Evolutionary conservation across 2,329 filamentous ascomycete genomes (phyloP).

Genomic region (Epichloe baconii): DNA sequence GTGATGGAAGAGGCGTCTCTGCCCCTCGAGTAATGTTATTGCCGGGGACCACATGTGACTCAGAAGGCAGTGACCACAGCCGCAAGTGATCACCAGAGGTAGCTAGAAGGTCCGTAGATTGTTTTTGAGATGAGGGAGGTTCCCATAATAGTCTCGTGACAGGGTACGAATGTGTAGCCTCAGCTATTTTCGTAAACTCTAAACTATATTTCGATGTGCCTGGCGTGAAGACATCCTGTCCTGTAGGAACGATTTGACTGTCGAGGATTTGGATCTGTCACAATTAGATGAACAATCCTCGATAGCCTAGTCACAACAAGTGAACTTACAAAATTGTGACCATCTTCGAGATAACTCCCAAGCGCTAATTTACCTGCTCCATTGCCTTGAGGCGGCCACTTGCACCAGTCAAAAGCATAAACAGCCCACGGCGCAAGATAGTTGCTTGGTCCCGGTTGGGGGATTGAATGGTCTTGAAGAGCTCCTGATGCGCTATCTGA

Average conservation of each 20-base stretch:
- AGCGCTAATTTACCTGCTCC: conserved; percentile 87
- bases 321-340: conserved; percentile 79
- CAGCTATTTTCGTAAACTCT: conserved; percentile 86
- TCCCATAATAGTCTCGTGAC: conserved; percentile 95
- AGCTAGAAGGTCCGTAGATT: conserved; percentile 85
- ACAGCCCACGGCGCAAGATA: conserved; percentile 90
- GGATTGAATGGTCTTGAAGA: conserved; percentile 50
- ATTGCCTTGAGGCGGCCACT: conserved; percentile 74
- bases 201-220: conserved; percentile 62
- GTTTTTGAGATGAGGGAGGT: conserved; percentile 85
- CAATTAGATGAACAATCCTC: conserved; percentile 3
- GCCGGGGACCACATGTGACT: conserved; percentile 40
- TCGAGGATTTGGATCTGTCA: conserved; percentile 90
- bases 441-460: conserved; percentile 67
- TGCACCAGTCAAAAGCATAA: conserved; percentile 98
- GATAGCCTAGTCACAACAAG: neutral
- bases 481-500: conserved; percentile 55
- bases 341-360: conserved; percentile 93
- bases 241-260: conserved; percentile 62
- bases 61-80: conserved; percentile 78
- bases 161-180: conserved; percentile 95
- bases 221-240: conserved; percentile 53
- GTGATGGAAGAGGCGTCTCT: conserved; percentile 45
- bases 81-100: conserved; percentile 91
- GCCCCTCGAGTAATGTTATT: conserved; percentile 55